These are phyloP conservation scores for Suhomyces taliae DNA, from an alignment of 1,139 yeast genomes.

Conservation along the genomic window DNA sequence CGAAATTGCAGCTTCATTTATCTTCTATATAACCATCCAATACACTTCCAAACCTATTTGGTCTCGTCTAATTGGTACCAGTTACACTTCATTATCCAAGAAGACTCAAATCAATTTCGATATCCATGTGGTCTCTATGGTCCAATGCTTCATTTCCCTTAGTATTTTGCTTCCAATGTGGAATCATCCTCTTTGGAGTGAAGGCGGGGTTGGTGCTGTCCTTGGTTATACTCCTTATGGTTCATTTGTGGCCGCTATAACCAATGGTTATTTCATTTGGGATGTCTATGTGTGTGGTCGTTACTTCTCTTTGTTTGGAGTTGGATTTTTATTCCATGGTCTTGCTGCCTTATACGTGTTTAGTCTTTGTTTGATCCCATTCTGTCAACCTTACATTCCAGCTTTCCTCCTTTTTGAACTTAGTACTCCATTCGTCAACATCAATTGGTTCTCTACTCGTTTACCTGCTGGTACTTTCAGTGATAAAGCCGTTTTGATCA, in stretches of 20 bases:
- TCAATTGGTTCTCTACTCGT: slow-evolving; percentile 86
- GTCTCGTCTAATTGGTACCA: slow-evolving; percentile 37
- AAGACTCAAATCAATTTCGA: slow-evolving; percentile 71
- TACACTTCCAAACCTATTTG: slow-evolving; percentile 39
- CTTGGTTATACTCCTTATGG: slow-evolving; percentile 73
- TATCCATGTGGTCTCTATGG: slow-evolving; percentile 85
- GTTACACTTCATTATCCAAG: slow-evolving; percentile 47
- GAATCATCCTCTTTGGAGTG: slow-evolving; percentile 45
- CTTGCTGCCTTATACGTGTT: slow-evolving; percentile 78
- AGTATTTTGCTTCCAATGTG: slow-evolving; percentile 58
- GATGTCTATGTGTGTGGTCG: slow-evolving; percentile 67
- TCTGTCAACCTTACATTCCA: slow-evolving; percentile 74
- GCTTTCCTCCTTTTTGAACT: slow-evolving; percentile 83
- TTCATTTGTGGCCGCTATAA: slow-evolving; percentile 67
- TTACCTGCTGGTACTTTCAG: slow-evolving; percentile 61
- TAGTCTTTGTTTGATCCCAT: slow-evolving; percentile 49
- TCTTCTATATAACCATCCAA: slow-evolving; percentile 43
- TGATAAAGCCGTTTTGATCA: slow-evolving; percentile 53
- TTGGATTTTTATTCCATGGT: slow-evolving; percentile 86
- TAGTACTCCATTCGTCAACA: slow-evolving; percentile 89
- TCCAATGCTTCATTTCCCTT: slow-evolving; percentile 69
- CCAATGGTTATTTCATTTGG: slow-evolving; percentile 92
- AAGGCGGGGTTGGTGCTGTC: slow-evolving; percentile 47
- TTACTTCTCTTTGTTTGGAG: slow-evolving; percentile 68
- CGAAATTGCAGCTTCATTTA: slow-evolving; percentile 42